phyloP scores from a whole-genome alignment of 164 flowering plant species.

The Taxillus chinensis region DNA sequence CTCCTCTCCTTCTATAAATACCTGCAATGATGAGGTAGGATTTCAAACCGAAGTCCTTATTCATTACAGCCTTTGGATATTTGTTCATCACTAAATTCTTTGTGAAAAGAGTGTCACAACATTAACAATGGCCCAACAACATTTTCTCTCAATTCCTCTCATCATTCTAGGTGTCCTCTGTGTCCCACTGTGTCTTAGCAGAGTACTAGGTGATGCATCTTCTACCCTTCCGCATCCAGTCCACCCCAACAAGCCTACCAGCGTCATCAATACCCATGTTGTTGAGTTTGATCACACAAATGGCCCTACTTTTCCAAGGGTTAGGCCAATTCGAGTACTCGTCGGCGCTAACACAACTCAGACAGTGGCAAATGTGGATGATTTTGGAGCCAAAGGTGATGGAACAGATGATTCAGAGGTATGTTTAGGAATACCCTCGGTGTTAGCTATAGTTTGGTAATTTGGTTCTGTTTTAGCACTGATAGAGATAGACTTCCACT shows the following conservation, averaged over 20 bases:
- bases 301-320: too few species aligned
- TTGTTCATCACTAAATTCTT: neutral
- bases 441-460: neutral
- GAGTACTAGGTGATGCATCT: neutral
- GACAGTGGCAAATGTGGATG: conserved; percentile 23
- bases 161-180: neutral
- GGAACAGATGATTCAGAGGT: conserved; percentile 51
- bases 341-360: neutral
- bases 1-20: neutral
- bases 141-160: neutral
- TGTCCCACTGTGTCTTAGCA: neutral
- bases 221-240: neutral
- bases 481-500: neutral
- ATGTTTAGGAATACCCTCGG: neutral
- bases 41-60: neutral
- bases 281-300: neutral
- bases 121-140: neutral
- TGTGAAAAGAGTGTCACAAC: neutral
- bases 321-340: neutral
- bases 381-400: conserved; percentile 57
- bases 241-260: neutral
- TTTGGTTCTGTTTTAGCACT: neutral
- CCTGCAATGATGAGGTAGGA: neutral
- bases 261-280: neutral
- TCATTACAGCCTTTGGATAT: neutral